Conservation (phyloP, 495 filamentous ascomycete species). For the Clohesyomyces aquaticus region DNA sequence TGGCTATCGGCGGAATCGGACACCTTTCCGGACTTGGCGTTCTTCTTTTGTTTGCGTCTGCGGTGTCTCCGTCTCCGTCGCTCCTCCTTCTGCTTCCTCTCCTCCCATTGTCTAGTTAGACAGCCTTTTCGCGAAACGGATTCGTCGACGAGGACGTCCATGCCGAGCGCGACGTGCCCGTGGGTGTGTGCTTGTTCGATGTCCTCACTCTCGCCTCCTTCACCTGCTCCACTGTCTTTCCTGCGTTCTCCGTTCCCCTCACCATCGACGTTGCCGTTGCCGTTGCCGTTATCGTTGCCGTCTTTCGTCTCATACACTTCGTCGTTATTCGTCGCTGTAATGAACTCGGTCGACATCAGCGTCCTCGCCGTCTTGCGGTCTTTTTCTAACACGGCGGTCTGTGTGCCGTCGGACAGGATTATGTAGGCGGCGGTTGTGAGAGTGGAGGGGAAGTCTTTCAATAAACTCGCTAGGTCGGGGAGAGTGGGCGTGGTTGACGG, state of each 20-base stretch:
- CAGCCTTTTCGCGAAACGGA: conserved; percentile 30
- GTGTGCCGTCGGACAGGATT: conserved; percentile 56
- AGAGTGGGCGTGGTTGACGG: conserved; percentile 26
- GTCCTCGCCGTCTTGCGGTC: conserved; percentile 54
- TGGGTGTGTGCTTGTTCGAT: too few species aligned
- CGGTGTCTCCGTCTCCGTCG: not conserved
- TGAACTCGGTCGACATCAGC: conserved; percentile 53
- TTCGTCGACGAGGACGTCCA: conserved; percentile 37
- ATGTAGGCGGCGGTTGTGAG: conserved; percentile 63
- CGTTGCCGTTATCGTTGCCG: too few species aligned
- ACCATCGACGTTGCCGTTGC: too few species aligned
- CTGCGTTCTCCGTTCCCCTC: too few species aligned
- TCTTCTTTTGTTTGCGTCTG: too few species aligned
- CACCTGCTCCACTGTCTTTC: too few species aligned
- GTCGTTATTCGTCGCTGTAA: conserved; percentile 63
- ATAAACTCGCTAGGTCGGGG: conserved; percentile 33
- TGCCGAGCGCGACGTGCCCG: too few species aligned
- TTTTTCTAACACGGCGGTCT: conserved; percentile 60
- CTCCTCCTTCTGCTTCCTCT: conserved; percentile 3
- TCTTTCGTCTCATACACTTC: conserved; percentile 40
- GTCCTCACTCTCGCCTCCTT: too few species aligned
- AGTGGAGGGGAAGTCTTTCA: conserved; percentile 43
- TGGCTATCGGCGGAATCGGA: too few species aligned
- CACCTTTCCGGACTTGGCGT: too few species aligned
- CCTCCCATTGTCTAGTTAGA: conserved; percentile 29